Evolutionary conservation across 202 grass and related monocot species (phyloP).

Genomic region (Bolboschoenoplectus hybrid): DNA sequence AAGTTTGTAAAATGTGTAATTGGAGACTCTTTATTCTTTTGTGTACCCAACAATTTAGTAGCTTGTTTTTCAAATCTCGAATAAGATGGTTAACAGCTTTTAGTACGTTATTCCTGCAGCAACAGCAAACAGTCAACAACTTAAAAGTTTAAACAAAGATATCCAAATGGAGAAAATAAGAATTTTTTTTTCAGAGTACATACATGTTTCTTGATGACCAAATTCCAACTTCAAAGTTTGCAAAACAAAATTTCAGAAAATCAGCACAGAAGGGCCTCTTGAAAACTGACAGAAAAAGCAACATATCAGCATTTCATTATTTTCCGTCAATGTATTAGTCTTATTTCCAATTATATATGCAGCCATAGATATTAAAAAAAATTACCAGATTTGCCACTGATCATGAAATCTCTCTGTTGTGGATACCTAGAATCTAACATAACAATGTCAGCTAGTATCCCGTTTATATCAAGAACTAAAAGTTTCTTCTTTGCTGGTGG

Average conservation of each 20-base stretch:
- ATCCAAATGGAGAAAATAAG: slow-evolving; percentile 16
- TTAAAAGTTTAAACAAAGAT: slow-evolving; percentile 15
- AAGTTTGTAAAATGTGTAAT: too few species aligned
- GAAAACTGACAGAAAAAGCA: slow-evolving; percentile 58
- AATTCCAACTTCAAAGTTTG: slow-evolving; percentile 77
- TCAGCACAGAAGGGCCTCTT: slow-evolving; percentile 68
- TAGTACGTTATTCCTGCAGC: slow-evolving; percentile 57
- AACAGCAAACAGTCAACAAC: neutral
- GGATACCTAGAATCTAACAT: slow-evolving; percentile 18
- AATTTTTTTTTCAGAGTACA: neutral
- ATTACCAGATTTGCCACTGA: slow-evolving; percentile 62
- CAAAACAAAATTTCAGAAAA: slow-evolving; percentile 89
- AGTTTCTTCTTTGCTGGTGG: slow-evolving; percentile 54
- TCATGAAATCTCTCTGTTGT: slow-evolving; percentile 46
- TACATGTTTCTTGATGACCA: slow-evolving; percentile 89
- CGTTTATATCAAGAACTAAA: slow-evolving; percentile 86
- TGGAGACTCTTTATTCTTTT: neutral
- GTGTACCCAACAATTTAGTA: slow-evolving; percentile 82
- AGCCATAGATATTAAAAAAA: slow-evolving; percentile 1
- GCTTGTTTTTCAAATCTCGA: slow-evolving; percentile 51
- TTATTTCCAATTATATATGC: neutral
- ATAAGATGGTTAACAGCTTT: slow-evolving; percentile 62
- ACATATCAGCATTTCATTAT: slow-evolving; percentile 37
- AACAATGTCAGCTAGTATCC: slow-evolving; percentile 83
- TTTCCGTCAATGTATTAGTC: neutral